These are phyloP conservation scores for Pseudisothecium myosuroides DNA, from an alignment of 225 moss, liverwort and hornwort genomes.

Conservation along the genomic window DNA sequence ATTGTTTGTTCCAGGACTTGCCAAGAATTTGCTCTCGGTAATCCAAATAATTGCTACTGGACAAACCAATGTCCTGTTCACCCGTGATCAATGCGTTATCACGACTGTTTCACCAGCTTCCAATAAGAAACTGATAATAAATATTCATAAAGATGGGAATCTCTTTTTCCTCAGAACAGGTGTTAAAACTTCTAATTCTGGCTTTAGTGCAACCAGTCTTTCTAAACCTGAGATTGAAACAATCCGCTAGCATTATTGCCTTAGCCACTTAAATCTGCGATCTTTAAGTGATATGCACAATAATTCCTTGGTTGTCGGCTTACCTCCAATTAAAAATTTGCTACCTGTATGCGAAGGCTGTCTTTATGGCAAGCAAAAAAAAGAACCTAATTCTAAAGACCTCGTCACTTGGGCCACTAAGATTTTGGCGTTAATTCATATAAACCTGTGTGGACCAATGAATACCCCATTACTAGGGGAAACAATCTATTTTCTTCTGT, in stretches of 20 bases:
- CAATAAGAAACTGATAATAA: no score
- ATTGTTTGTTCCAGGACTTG: background rate
- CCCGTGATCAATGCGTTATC: background rate
- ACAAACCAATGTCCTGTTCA: background rate
- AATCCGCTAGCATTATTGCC: background rate
- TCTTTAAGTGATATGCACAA: background rate
- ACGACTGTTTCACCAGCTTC: background rate
- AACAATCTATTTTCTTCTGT: background rate
- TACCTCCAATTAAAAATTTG: background rate
- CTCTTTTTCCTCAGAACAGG: background rate
- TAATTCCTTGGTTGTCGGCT: background rate
- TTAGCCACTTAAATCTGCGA: background rate
- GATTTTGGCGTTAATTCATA: background rate
- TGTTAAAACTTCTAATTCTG: background rate
- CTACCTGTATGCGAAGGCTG: background rate
- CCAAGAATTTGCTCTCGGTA: background rate
- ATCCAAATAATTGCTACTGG: background rate
- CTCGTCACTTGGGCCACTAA: fast-evolving
- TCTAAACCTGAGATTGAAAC: background rate
- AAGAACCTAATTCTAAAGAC: background rate
- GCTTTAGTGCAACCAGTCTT: background rate
- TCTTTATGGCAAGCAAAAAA: background rate
- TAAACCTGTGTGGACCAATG: background rate
- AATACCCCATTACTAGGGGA: background rate
- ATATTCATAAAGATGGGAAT: background rate